A percentile compares a stretch with the other conserved stretches of the same genome.
Evolutionary conservation across 1,284 basidiomycete species (phyloP).

Genomic region (Farysia itapuensis): DNA sequence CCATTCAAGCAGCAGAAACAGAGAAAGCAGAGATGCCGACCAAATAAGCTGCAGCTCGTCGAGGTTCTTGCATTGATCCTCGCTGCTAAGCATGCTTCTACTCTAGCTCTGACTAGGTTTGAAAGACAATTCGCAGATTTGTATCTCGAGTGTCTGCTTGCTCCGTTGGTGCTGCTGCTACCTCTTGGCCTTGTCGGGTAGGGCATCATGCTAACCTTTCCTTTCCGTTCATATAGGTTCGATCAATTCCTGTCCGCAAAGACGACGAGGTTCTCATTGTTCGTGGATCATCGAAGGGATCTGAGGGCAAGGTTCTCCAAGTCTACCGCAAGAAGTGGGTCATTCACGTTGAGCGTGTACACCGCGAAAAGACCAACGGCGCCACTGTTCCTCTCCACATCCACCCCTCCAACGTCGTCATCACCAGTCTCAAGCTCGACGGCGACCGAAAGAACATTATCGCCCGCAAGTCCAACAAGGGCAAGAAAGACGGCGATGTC

Average conservation of each 20-base stretch:
- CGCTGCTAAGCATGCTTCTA: too few species aligned
- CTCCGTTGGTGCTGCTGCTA: background rate
- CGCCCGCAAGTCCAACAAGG: conserved; percentile 49
- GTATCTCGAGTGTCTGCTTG: too few species aligned
- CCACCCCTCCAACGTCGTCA: conserved; percentile 95
- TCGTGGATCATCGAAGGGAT: conserved; percentile 69
- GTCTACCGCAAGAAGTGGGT: conserved; percentile 99
- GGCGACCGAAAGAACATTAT: conserved; percentile 58
- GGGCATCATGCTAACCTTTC: conserved; percentile 5
- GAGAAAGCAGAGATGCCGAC: too few species aligned
- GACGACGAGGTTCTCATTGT: conserved; percentile 98
- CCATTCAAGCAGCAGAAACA: too few species aligned
- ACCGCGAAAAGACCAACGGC: conserved; percentile 97
- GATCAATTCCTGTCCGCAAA: conserved; percentile 93
- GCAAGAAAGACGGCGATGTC: conserved; percentile 30
- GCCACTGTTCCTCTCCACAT: conserved; percentile 90
- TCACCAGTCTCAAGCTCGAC: conserved; percentile 63
- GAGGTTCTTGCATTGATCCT: too few species aligned
- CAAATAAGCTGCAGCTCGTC: too few species aligned
- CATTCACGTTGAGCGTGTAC: conserved; percentile 96
- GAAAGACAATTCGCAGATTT: too few species aligned
- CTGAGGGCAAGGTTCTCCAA: conserved; percentile 70
- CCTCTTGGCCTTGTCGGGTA: background rate
- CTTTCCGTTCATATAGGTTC: conserved; percentile 66
- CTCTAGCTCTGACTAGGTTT: too few species aligned